Percentiles rank a stretch among this genome's conserved stretches.
phyloP scores from a whole-genome alignment of 2,329 filamentous ascomycete genomes.

The Cordyceps javanica region DNA sequence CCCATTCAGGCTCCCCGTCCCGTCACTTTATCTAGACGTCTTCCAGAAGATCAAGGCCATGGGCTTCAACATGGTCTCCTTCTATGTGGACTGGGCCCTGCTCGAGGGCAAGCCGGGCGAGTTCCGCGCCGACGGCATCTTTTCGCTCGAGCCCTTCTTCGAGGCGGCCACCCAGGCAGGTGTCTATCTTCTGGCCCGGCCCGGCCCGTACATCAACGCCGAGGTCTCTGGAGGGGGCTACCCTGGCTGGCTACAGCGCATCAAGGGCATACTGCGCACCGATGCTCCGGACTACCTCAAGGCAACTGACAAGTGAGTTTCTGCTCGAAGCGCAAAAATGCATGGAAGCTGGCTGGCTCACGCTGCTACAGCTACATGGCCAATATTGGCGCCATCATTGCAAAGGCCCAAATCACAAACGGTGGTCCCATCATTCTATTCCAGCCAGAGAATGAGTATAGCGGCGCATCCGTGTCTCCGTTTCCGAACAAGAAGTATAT shows the following conservation, averaged over 20 bases:
- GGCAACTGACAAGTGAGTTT: slow-evolving; percentile 58
- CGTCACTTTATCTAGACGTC: slow-evolving; percentile 56
- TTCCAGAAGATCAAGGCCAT: slow-evolving; percentile 79
- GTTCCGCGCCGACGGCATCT: slow-evolving; percentile 65
- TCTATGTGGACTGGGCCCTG: slow-evolving; percentile 75
- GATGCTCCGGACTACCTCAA: slow-evolving; percentile 54
- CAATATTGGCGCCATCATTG: slow-evolving; percentile 59
- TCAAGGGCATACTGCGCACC: slow-evolving; percentile 60
- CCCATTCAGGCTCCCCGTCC: slow-evolving; percentile 50
- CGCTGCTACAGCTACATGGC: slow-evolving; percentile 45
- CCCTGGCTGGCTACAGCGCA: slow-evolving; percentile 70
- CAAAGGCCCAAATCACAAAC: slow-evolving; percentile 73
- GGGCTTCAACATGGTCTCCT: slow-evolving; percentile 73
- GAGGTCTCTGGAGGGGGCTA: slow-evolving; percentile 72
- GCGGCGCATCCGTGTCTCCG: slow-evolving; percentile 38
- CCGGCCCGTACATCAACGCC: slow-evolving; percentile 73
- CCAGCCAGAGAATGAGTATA: slow-evolving; percentile 81
- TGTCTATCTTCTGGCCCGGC: slow-evolving; percentile 68
- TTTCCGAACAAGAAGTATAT: slow-evolving; percentile 67
- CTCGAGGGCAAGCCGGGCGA: slow-evolving; percentile 66
- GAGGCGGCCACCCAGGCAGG: slow-evolving; percentile 66
- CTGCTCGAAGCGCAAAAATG: fast-evolving
- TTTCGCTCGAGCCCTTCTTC: slow-evolving; percentile 69
- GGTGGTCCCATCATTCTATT: slow-evolving; percentile 73
- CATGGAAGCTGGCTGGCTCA: background rate